Conservation (phyloP, 2,329 filamentous ascomycete species). For the Apiospora saccharicola region DNA sequence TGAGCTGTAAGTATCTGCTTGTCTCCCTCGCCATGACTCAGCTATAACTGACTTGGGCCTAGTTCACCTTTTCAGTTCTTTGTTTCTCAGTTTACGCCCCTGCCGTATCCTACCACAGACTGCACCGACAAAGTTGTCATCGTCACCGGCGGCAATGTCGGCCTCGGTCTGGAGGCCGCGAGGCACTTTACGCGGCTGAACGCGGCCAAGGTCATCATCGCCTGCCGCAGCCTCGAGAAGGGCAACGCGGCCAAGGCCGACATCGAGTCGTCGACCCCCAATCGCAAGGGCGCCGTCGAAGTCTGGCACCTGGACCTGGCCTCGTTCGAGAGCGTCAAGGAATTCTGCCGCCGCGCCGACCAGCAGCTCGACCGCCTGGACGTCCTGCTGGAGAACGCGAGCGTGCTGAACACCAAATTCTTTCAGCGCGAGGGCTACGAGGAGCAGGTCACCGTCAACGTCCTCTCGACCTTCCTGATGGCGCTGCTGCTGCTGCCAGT, state of each 20-base stretch:
- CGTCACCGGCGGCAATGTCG: constrained; percentile 53
- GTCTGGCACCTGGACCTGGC: constrained; percentile 55
- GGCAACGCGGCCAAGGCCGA: constrained; percentile 49
- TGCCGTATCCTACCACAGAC: constrained; percentile 30
- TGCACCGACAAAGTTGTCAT: constrained; percentile 47
- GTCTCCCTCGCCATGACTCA: neutral
- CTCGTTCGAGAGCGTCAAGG: constrained; percentile 45
- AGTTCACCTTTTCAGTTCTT: constrained; percentile 23
- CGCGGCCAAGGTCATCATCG: constrained; percentile 52
- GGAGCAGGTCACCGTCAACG: constrained; percentile 53
- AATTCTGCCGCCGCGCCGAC: constrained; percentile 45
- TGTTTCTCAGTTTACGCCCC: constrained; percentile 2
- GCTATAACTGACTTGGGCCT: neutral
- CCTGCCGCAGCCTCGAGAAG: constrained; percentile 47
- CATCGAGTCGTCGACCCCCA: constrained; percentile 40
- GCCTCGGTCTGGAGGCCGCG: constrained; percentile 52
- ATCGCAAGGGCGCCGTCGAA: constrained; percentile 39
- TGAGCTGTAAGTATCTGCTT: neutral
- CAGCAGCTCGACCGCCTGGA: constrained; percentile 49
- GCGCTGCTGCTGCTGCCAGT: constrained; percentile 51
- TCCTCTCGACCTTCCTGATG: constrained; percentile 54
- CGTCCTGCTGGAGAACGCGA: constrained; percentile 52
- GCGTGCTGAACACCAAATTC: constrained; percentile 34
- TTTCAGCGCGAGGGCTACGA: constrained; percentile 50
- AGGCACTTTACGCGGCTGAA: constrained; percentile 49